Percentiles rank a stretch among this genome's conserved stretches.
phyloP scores from a whole-genome alignment of 768 basidiomycete genomes.

The Rhodosporidiobolus sp. region DNA sequence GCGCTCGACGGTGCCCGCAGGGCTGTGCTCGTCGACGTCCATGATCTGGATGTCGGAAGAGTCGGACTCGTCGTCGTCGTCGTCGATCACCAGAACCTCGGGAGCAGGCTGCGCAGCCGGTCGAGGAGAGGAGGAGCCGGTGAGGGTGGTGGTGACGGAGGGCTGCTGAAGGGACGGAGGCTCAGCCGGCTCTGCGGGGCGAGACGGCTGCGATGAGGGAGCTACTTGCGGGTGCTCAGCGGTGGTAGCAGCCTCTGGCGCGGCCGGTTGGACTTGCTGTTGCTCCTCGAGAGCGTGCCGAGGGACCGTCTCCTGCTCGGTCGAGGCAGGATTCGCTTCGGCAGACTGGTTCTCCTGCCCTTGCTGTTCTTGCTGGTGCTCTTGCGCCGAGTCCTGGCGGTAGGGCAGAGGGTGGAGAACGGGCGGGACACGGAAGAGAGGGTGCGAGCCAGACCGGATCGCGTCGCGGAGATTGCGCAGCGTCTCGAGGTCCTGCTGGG shows the following conservation, averaged over 20 bases:
- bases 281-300: neutral
- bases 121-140: neutral
- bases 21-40: too few species aligned
- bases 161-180: too few species aligned
- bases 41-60: too few species aligned
- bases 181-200: neutral
- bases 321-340: too few species aligned
- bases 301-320: too few species aligned
- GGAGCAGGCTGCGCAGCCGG: neutral
- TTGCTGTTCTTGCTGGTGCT: neutral
- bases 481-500: slow-evolving; percentile 16
- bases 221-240: neutral
- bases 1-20: too few species aligned
- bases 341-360: too few species aligned
- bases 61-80: neutral
- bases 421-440: slow-evolving; percentile 27
- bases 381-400: too few species aligned
- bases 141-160: neutral
- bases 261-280: neutral
- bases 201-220: neutral
- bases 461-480: slow-evolving; percentile 25
- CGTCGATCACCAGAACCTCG: neutral
- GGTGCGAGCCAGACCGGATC: slow-evolving; percentile 15
- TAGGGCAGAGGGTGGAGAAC: neutral
- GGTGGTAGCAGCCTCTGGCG: too few species aligned